These are phyloP conservation scores for Alternaria triticina DNA, from an alignment of 2,329 filamentous ascomycete genomes.

Conservation along the genomic window DNA sequence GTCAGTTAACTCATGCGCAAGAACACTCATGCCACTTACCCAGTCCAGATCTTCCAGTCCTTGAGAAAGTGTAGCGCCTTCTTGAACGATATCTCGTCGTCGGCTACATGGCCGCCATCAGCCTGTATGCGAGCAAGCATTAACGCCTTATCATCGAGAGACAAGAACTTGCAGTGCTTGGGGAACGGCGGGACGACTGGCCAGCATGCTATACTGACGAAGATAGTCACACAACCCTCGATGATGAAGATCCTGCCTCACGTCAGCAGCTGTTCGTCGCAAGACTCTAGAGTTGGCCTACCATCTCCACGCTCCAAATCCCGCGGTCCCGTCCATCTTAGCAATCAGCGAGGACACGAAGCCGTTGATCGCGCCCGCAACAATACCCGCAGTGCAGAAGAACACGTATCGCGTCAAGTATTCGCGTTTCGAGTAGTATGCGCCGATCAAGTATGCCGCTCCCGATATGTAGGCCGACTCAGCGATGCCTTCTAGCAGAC, in stretches of 20 bases:
- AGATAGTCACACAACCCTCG: constrained; percentile 61
- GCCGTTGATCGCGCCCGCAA: constrained; percentile 64
- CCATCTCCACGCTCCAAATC: constrained; percentile 37
- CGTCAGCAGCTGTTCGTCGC: not conserved
- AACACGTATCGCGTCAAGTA: constrained; percentile 60
- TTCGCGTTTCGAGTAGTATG: constrained; percentile 59
- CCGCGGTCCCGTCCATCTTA: constrained; percentile 34
- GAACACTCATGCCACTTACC: constrained; percentile 39
- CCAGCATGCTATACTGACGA: constrained; percentile 55
- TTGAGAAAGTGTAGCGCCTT: constrained; percentile 51
- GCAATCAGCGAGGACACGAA: constrained; percentile 56
- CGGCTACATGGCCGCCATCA: constrained; percentile 54
- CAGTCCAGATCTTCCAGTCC: constrained; percentile 64
- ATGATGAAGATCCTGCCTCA: constrained; percentile 63
- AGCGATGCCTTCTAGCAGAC: constrained; percentile 39
- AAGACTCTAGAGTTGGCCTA: constrained; percentile 14
- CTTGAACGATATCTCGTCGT: constrained; percentile 56
- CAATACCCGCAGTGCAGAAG: constrained; percentile 59
- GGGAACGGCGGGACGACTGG: constrained; percentile 60
- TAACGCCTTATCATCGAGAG: constrained; percentile 58
- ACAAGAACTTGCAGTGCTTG: constrained; percentile 57
- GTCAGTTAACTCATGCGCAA: not conserved
- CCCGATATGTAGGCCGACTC: constrained; percentile 40
- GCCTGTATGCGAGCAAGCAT: constrained; percentile 58
- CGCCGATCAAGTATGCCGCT: constrained; percentile 39